A percentile compares a stretch with the other conserved stretches of the same genome.
Evolutionary conservation across 176 grass and related monocot genomes (phyloP).

Genomic region (Areca catechu): DNA sequence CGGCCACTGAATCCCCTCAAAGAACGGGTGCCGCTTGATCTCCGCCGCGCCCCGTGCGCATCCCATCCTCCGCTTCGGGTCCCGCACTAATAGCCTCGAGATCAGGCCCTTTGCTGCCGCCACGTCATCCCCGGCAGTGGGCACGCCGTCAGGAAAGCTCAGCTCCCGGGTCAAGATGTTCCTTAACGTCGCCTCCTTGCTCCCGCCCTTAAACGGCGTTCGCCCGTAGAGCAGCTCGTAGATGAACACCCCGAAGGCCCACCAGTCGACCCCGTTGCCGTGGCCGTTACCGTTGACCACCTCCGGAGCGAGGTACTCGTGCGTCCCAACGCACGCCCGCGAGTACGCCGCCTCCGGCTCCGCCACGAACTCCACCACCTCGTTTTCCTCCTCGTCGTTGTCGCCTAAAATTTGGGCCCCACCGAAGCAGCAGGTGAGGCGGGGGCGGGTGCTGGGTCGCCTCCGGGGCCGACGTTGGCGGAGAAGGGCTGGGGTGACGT

Average conservation of each 20-base stretch:
- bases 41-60: constrained; percentile 58
- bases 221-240: constrained; percentile 89
- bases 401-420: no score
- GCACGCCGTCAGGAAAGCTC: constrained; percentile 41
- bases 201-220: constrained; percentile 76
- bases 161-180: constrained; percentile 76
- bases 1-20: constrained; percentile 64
- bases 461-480: constrained; percentile 24
- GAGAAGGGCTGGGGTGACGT: constrained; percentile 49
- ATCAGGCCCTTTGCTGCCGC: constrained; percentile 58
- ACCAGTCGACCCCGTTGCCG: constrained; percentile 92
- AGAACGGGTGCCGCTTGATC: constrained; percentile 84
- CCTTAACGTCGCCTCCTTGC: constrained; percentile 75
- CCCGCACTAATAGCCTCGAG: constrained; percentile 51
- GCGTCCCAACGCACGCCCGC: constrained; percentile 80
- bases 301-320: constrained; percentile 91
- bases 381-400: constrained; percentile 17
- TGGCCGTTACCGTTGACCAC: constrained; percentile 59
- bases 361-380: constrained; percentile 68
- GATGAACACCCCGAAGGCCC: constrained; percentile 87
- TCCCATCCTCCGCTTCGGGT: constrained; percentile 65
- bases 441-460: no score
- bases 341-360: constrained; percentile 67
- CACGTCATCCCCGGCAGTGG: constrained; percentile 17
- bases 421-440: not conserved